Conservation (phyloP, 805 yeast species). For the Candida argentea region DNA sequence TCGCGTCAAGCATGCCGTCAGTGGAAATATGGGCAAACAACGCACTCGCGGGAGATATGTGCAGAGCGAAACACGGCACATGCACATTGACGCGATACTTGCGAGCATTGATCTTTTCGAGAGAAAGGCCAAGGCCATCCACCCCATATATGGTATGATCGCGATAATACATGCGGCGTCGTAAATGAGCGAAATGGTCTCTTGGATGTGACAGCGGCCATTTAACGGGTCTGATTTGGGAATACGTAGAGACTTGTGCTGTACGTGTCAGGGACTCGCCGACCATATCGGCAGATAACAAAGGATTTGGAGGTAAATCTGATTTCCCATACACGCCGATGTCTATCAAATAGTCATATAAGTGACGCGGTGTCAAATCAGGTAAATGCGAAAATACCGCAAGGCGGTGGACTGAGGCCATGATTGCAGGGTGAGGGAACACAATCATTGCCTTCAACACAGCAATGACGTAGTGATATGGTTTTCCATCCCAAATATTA, state of each 20-base stretch:
- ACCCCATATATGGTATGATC: slow-evolving; percentile 25
- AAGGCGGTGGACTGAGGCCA: slow-evolving; percentile 4
- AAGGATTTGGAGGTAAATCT: slow-evolving; percentile 16
- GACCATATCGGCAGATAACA: slow-evolving; percentile 16
- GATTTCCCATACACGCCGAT: slow-evolving; percentile 16
- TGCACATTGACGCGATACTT: slow-evolving; percentile 28
- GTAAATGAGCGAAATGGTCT: slow-evolving; percentile 24
- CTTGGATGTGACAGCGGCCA: slow-evolving; percentile 1
- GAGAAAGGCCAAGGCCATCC: slow-evolving; percentile 22
- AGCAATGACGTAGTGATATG: slow-evolving; percentile 13
- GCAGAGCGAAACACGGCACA: slow-evolving; percentile 31
- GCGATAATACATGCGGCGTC: slow-evolving; percentile 13
- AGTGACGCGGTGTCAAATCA: slow-evolving; percentile 3
- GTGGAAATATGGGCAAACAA: slow-evolving; percentile 8
- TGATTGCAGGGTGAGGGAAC: slow-evolving; percentile 21
- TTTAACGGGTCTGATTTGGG: slow-evolving; percentile 2
- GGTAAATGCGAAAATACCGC: slow-evolving; percentile 2
- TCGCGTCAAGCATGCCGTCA: slow-evolving; percentile 5
- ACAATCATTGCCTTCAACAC: slow-evolving; percentile 19
- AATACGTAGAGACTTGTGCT: slow-evolving; percentile 11
- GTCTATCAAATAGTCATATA: slow-evolving; percentile 8
- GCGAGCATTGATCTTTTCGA: slow-evolving; percentile 25
- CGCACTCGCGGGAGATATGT: slow-evolving; percentile 18
- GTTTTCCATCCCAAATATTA: slow-evolving; percentile 22
- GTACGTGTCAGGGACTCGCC: slow-evolving; percentile 11